A percentile compares a stretch with the other conserved stretches of the same genome.
Evolutionary conservation across 2,329 filamentous ascomycete genomes (phyloP).

Genomic region (Capronia coronata): DNA sequence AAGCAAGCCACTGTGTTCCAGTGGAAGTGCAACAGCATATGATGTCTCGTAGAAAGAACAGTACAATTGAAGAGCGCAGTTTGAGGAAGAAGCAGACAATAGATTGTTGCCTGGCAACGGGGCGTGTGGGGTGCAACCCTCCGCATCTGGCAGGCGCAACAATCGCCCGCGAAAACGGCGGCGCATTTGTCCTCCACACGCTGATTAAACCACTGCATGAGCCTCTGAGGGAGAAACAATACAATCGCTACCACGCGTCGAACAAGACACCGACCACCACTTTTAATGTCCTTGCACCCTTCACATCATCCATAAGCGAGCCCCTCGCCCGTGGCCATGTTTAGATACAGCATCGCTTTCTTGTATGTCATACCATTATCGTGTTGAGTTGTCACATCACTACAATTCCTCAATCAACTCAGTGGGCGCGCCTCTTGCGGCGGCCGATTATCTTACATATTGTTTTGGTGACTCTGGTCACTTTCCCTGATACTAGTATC

Average conservation of each 20-base stretch:
- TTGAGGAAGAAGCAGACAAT: background rate
- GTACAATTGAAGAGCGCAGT: background rate
- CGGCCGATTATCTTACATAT: background rate
- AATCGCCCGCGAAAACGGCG: background rate
- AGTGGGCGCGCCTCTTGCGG: background rate
- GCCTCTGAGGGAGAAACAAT: constrained; percentile 1
- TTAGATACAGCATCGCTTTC: constrained; percentile 14
- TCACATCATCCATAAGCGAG: background rate
- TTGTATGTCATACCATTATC: constrained; percentile 15
- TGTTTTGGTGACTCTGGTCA: background rate
- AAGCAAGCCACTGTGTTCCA: too few relatives aligned
- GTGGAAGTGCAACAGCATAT: too few relatives aligned
- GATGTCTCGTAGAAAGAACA: background rate
- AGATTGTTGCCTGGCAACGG: constrained; percentile 15
- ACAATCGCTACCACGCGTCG: too few relatives aligned
- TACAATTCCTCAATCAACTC: background rate
- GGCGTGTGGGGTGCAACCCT: background rate
- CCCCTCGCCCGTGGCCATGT: constrained; percentile 8
- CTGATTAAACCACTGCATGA: too few relatives aligned
- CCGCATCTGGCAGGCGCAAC: constrained; percentile 3
- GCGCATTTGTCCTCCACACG: background rate
- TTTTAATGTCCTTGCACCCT: background rate
- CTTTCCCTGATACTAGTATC: background rate
- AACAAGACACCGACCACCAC: too few relatives aligned
- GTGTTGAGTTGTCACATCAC: constrained; percentile 4